Conservation (phyloP, 2,329 filamentous ascomycete species). For the Nigrograna mackinnonii region DNA sequence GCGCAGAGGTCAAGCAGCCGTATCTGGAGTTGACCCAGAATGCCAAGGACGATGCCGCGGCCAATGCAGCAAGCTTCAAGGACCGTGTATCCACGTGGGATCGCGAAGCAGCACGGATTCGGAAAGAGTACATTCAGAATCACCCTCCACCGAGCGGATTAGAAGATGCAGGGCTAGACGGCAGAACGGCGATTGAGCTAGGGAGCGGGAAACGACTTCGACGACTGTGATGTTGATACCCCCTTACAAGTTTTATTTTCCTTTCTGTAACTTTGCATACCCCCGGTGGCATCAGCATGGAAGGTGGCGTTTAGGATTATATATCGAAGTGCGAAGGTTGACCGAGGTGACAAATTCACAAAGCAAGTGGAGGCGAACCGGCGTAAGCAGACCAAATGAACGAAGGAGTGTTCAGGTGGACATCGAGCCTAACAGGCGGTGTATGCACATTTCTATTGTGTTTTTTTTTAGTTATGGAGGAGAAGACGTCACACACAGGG, state of each 20-base stretch:
- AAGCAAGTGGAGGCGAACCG: too few relatives aligned
- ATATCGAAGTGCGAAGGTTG: conserved; percentile 1
- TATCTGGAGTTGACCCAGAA: conserved; percentile 75
- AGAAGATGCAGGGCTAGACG: conserved; percentile 33
- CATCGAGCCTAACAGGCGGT: too few relatives aligned
- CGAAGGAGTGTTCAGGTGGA: too few relatives aligned
- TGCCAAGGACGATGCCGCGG: conserved; percentile 68
- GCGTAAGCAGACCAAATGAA: too few relatives aligned
- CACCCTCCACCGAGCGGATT: conserved; percentile 35
- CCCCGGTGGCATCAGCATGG: background rate
- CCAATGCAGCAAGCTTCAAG: conserved; percentile 63
- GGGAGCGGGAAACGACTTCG: conserved; percentile 38
- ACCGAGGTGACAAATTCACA: too few relatives aligned
- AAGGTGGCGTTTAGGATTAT: background rate
- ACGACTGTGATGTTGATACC: conserved; percentile 16
- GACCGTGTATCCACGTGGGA: conserved; percentile 74
- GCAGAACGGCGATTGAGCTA: conserved; percentile 42
- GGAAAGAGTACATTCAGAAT: conserved; percentile 45
- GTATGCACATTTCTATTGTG: too few relatives aligned
- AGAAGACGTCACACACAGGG: too few relatives aligned
- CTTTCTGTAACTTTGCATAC: too few relatives aligned
- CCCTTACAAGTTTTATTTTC: background rate
- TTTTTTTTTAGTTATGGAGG: too few relatives aligned
- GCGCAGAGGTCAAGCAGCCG: conserved; percentile 71
- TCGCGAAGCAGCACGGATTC: conserved; percentile 57